phyloP scores from a whole-genome alignment of 352 stramenopile species.

The Globisporangium cederbergense region DNA sequence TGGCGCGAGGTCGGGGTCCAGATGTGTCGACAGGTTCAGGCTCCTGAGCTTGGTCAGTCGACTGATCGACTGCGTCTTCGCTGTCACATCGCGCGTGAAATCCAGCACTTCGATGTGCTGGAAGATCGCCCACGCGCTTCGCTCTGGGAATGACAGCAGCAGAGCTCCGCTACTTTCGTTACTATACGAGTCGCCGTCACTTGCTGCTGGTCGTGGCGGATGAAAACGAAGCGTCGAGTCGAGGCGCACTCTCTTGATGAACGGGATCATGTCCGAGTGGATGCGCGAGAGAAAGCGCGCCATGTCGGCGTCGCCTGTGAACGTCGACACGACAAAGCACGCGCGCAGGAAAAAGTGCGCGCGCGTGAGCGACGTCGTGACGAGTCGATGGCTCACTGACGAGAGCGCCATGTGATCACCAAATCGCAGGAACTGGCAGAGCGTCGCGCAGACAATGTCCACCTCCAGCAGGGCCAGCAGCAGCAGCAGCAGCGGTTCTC shows the following conservation, averaged over 20 bases:
- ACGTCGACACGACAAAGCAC: not conserved
- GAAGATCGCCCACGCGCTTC: not conserved
- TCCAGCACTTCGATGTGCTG: not conserved
- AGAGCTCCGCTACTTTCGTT: not conserved
- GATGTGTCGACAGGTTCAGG: not conserved
- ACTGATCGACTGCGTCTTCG: not conserved
- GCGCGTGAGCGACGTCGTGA: not conserved
- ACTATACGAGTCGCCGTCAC: not conserved
- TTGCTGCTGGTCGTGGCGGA: not conserved
- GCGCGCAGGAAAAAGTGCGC: conserved; percentile 2
- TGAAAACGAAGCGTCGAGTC: not conserved
- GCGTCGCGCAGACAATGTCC: not conserved
- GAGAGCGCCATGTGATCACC: not conserved
- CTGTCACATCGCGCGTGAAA: not conserved
- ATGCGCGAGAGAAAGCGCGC: not conserved
- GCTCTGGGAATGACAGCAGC: not conserved
- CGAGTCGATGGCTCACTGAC: not conserved
- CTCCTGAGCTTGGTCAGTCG: not conserved
- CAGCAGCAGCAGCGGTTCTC: not conserved
- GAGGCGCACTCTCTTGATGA: not conserved
- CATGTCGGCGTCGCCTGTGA: not conserved
- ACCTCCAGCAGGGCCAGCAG: conserved; percentile 3
- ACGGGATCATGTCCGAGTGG: not conserved
- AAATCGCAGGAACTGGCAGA: not conserved
- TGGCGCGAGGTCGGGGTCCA: not conserved